A percentile compares a stretch with the other conserved stretches of the same genome.
These are phyloP conservation scores for Liriodendron chinense DNA, from an alignment of 164 flowering plant species.

Conservation along the genomic window DNA sequence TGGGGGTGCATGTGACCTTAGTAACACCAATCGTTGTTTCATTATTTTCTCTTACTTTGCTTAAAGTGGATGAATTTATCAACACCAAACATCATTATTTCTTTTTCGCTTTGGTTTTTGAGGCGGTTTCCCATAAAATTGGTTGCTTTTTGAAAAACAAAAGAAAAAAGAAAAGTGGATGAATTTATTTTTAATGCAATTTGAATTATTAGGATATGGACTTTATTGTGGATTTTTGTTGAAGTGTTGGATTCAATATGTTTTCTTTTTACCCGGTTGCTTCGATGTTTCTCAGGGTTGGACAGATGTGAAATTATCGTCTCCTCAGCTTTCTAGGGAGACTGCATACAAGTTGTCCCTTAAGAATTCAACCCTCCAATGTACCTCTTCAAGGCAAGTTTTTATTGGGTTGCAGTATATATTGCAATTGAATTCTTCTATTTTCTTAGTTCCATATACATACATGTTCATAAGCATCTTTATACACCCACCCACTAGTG, in stretches of 20 bases:
- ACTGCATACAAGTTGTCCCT: conserved; percentile 71
- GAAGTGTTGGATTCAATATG: too few species aligned
- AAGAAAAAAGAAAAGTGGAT: too few species aligned
- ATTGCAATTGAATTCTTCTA: not conserved
- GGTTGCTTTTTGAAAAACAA: not conserved
- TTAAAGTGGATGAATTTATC: not conserved
- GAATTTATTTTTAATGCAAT: not conserved
- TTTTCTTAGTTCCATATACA: not conserved
- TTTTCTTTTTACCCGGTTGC: too few species aligned
- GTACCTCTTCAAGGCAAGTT: conserved; percentile 71
- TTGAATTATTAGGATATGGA: not conserved
- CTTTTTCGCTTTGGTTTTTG: not conserved
- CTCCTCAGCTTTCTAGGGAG: conserved; percentile 92
- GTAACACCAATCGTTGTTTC: not conserved
- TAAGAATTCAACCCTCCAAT: conserved; percentile 50
- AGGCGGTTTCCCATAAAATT: too few species aligned
- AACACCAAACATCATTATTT: too few species aligned
- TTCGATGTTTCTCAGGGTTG: conserved; percentile 48
- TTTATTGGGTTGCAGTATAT: not conserved
- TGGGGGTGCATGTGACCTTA: not conserved
- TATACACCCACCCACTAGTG: not conserved
- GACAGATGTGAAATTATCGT: conserved; percentile 86
- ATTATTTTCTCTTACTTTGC: not conserved
- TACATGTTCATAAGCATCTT: not conserved
- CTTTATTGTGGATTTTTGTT: not conserved